phyloP scores from a whole-genome alignment of 139 green algal genomes.

The Coccomyxa sp. region DNA sequence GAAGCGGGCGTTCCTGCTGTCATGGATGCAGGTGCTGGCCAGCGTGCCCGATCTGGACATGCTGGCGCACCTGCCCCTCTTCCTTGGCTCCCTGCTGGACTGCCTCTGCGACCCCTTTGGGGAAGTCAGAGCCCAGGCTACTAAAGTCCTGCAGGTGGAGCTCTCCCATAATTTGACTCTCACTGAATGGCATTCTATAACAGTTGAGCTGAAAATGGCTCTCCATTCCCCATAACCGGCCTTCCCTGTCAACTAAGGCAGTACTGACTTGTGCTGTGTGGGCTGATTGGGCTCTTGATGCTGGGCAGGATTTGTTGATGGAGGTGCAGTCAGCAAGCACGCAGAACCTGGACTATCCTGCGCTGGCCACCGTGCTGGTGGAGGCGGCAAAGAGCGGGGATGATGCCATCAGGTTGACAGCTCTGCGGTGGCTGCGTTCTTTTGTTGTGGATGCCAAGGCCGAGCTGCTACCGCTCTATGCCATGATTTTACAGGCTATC shows the following conservation, averaged over 20 bases:
- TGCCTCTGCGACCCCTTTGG: slow-evolving; percentile 75
- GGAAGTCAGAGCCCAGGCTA: slow-evolving; percentile 61
- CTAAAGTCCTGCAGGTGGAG: slow-evolving; percentile 48
- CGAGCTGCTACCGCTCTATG: slow-evolving; percentile 67
- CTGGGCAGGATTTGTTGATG: slow-evolving; percentile 54
- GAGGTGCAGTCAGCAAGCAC: slow-evolving; percentile 36
- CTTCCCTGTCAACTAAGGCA: not conserved
- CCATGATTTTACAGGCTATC: slow-evolving; percentile 68
- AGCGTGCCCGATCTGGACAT: slow-evolving; percentile 86
- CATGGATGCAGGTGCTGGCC: slow-evolving; percentile 82
- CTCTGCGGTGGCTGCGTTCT: slow-evolving; percentile 71
- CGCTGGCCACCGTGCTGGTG: slow-evolving; percentile 56
- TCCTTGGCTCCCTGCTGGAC: slow-evolving; percentile 86
- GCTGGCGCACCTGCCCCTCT: slow-evolving; percentile 76
- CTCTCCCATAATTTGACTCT: not conserved
- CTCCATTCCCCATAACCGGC: not conserved
- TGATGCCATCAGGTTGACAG: slow-evolving; percentile 74
- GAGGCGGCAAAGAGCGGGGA: slow-evolving; percentile 38
- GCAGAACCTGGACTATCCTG: slow-evolving; percentile 32
- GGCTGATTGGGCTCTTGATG: not conserved
- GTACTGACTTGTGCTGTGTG: not conserved
- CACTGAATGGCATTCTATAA: not conserved
- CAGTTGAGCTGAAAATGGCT: not conserved
- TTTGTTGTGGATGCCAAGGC: slow-evolving; percentile 62
- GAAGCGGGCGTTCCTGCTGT: slow-evolving; percentile 82